These are phyloP conservation scores for Immersiporthe knoxdaviesiana DNA, from an alignment of 2,329 filamentous ascomycete genomes.

Conservation along the genomic window DNA sequence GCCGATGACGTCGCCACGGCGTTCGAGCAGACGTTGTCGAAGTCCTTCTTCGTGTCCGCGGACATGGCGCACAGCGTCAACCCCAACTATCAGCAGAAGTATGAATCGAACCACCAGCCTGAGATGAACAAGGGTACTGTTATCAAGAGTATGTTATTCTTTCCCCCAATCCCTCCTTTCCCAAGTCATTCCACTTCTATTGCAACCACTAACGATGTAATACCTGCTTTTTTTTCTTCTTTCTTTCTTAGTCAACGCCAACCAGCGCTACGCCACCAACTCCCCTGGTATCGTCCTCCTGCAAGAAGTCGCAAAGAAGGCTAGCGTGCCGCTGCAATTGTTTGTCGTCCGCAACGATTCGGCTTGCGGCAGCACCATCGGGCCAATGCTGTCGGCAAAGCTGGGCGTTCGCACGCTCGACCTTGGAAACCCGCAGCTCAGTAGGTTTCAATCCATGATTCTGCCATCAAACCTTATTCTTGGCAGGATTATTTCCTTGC, in stretches of 20 bases:
- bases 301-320: conserved; percentile 78
- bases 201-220: neutral
- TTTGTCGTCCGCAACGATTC: conserved; percentile 97
- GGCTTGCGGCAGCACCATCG: conserved; percentile 93
- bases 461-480: neutral
- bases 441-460: neutral
- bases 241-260: conserved; percentile 74
- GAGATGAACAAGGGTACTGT: conserved; percentile 97
- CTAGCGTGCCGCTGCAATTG: conserved; percentile 84
- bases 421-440: conserved; percentile 89
- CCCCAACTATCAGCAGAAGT: conserved; percentile 91
- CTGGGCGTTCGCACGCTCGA: conserved; percentile 89
- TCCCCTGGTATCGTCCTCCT: conserved; percentile 91
- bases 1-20: conserved; percentile 71
- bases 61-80: conserved; percentile 97
- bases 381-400: conserved; percentile 89
- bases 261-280: conserved; percentile 95
- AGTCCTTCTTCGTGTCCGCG: conserved; percentile 91
- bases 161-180: neutral
- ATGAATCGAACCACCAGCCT: conserved; percentile 87
- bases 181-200: neutral
- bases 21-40: conserved; percentile 89
- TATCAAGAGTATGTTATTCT: conserved; percentile 64
- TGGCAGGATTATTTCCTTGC: no score
- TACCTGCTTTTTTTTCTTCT: conserved; percentile 2